Percentiles rank a stretch among this genome's conserved stretches.
Evolutionary conservation across 805 yeast species (phyloP).

Genomic region (Cephaloascus fragrans): DNA sequence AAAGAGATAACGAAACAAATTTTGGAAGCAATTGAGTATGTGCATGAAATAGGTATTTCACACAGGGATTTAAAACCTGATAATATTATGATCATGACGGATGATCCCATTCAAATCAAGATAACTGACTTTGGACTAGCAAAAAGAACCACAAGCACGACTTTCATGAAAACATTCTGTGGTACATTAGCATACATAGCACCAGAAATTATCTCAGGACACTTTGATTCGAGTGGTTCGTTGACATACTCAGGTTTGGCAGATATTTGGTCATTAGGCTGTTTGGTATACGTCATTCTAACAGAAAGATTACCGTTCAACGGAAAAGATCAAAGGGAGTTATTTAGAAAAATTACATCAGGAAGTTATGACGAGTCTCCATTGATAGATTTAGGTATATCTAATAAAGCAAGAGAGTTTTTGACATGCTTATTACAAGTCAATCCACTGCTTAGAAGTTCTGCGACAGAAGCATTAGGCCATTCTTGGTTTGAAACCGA

Average conservation of each 20-base stretch:
- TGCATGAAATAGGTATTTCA: constrained; percentile 85
- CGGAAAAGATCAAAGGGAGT: constrained; percentile 81
- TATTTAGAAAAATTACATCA: constrained; percentile 62
- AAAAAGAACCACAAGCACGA: constrained; percentile 73
- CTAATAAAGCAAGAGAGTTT: constrained; percentile 64
- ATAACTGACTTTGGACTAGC: constrained; percentile 96
- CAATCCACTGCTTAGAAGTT: constrained; percentile 62
- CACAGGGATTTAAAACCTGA: constrained; percentile 97
- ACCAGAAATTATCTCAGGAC: constrained; percentile 75
- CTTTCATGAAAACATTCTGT: constrained; percentile 91
- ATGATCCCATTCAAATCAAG: constrained; percentile 85
- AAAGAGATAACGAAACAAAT: constrained; percentile 82
- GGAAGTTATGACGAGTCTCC: constrained; percentile 80
- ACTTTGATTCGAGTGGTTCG: constrained; percentile 26
- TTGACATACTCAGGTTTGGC: constrained; percentile 69
- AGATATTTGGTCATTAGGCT: constrained; percentile 97
- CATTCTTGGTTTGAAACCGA: constrained; percentile 67
- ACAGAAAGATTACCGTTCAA: constrained; percentile 94
- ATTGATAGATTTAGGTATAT: constrained; percentile 53
- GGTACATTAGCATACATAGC: constrained; percentile 97
- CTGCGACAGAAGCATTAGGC: constrained; percentile 64
- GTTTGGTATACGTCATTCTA: constrained; percentile 81
- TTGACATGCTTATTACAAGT: constrained; percentile 63
- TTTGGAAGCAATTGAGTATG: constrained; percentile 73
- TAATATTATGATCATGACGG: constrained; percentile 81